Evolutionary conservation across 2,329 filamentous ascomycete genomes (phyloP).

Genomic region (Microdochium bolleyi): DNA sequence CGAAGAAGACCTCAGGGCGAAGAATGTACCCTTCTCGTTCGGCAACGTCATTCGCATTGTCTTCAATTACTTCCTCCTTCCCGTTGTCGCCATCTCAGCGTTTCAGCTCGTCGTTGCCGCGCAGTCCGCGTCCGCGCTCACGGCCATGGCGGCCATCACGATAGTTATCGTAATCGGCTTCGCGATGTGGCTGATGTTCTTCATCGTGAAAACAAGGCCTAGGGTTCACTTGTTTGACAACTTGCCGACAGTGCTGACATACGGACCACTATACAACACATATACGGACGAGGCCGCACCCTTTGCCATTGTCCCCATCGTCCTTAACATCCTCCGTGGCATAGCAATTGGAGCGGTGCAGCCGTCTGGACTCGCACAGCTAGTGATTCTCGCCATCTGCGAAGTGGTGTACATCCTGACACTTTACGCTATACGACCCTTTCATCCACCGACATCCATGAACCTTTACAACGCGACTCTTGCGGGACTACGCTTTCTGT

Average conservation of each 20-base stretch:
- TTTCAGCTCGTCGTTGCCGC: constrained; percentile 80
- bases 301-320: constrained; percentile 80
- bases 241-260: constrained; percentile 77
- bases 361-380: constrained; percentile 84
- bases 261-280: constrained; percentile 94
- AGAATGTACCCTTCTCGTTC: constrained; percentile 82
- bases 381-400: constrained; percentile 86
- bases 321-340: constrained; percentile 78
- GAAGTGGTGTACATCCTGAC: constrained; percentile 87
- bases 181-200: constrained; percentile 68
- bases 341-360: constrained; percentile 91
- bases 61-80: constrained; percentile 87
- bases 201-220: constrained; percentile 75
- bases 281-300: constrained; percentile 89
- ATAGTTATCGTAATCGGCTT: constrained; percentile 66
- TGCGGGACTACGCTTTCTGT: constrained; percentile 66
- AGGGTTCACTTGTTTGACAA: constrained; percentile 89
- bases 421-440: constrained; percentile 82
- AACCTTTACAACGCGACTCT: constrained; percentile 91
- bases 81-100: constrained; percentile 77
- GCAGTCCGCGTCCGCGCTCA: constrained; percentile 59
- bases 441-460: constrained; percentile 89
- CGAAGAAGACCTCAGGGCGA: constrained; percentile 81
- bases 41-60: constrained; percentile 77
- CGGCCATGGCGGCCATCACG: constrained; percentile 68